Base-by-base conservation (phyloP, 768 basidiomycete species). In the Podaxis mareebaensis region DNA sequence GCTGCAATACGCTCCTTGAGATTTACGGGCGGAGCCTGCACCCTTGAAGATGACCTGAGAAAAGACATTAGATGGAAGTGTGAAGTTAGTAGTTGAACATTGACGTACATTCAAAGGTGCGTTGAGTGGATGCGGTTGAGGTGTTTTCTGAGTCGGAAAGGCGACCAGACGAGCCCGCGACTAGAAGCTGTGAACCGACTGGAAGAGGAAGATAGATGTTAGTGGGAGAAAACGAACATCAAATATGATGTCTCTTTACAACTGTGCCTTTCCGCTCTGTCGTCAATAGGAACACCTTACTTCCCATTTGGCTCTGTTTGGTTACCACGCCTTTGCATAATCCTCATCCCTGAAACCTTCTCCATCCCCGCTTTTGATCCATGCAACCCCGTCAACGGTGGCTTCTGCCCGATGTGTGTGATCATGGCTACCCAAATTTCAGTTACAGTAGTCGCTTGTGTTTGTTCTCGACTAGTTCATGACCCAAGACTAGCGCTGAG, bases 1-100 rank as follows among this genome's bases (percentile, higher is more conserved):
- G 91, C 91, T 17, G 92, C 92, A 66, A 93, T 93, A 59, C 92
- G 88, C 68, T 93, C 91, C 75, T 88, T 92, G 70, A 93, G 84
- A 72, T 89, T 90, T 57, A 77, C 79, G 48, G 74, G 72, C 38
- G 76, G 75, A 52, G 73, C 58, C 67, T 75, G 73, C 13, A 74
- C 57, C 55, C 68, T 74, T 39, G 78, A 70, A 59, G 70, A 74
- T 26, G 74, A 68, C 72, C 72, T 73, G 53, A 46, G 57, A 42
- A 40, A 30, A 28, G 36, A 48, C 30, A 52, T 49, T 28, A 17
- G 17, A 12, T 17, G 26, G 59, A 39, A n/a, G 36, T 33, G 20
- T n/a, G 20, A 38, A 54, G 54, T 39, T 44, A 1, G 4, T 3
- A 26, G 28, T 26, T 55, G 30, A 20, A n/a, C 17, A 12, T 11